Percentiles rank a stretch among this genome's conserved stretches.
These are phyloP conservation scores for Alternaria brassicae DNA, from an alignment of 2,329 filamentous ascomycete genomes.

Conservation along the genomic window DNA sequence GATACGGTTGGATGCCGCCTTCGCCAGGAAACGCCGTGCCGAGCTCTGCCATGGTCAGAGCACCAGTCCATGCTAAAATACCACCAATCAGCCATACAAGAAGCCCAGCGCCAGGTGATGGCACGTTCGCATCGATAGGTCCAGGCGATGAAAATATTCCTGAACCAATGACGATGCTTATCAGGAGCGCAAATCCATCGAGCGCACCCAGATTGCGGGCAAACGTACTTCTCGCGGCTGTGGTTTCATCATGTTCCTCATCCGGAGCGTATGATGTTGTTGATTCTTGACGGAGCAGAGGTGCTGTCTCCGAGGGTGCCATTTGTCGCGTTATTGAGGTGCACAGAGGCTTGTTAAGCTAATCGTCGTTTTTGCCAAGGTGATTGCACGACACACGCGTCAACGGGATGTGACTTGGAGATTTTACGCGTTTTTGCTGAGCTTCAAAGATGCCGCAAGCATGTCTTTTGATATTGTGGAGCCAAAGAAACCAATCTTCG, in stretches of 20 bases:
- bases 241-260: constrained; percentile 23
- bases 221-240: constrained; percentile 37
- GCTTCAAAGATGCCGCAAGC: background rate
- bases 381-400: background rate
- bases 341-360: background rate
- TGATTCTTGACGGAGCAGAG: constrained; percentile 26
- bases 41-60: constrained; percentile 67
- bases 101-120: constrained; percentile 65
- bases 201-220: constrained; percentile 41
- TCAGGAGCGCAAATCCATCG: constrained; percentile 64
- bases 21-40: constrained; percentile 70
- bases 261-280: constrained; percentile 13
- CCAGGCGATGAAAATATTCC: constrained; percentile 71
- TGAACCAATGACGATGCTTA: constrained; percentile 70
- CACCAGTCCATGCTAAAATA: constrained; percentile 69
- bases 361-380: constrained; percentile 4
- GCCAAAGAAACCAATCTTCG: background rate
- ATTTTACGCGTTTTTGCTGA: background rate
- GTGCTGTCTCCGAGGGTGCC: constrained; percentile 34
- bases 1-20: constrained; percentile 69
- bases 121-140: constrained; percentile 68
- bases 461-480: background rate
- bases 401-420: background rate
- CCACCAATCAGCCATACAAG: constrained; percentile 69
- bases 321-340: constrained; percentile 21